Base-by-base conservation (phyloP, 306 rosid genomes). In the Vachellia collinsii region DNA sequence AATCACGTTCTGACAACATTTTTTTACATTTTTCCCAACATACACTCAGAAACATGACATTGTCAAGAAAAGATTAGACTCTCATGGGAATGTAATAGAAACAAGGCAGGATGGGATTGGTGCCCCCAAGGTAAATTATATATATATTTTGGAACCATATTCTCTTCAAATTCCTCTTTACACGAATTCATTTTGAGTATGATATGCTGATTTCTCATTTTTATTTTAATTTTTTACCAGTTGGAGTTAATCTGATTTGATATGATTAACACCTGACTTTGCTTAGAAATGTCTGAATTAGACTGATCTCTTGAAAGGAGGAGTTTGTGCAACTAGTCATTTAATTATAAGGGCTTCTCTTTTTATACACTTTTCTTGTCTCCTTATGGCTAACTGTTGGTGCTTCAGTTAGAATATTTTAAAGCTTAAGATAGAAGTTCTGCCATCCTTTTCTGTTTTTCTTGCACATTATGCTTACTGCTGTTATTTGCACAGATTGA, bases 1-100 rank as follows among this genome's bases (percentile, higher is more conserved):
- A 1, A 66, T 22, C 6, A 56, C 29, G 70, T 20, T 70, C 47
- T 80, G 50, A 79, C 53, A 42, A 41, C 10, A 5, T 82, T 39
- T 4, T 75, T 29, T 68, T 71, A 17, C 25, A 44, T 78, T 76
- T 76, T 82, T 17, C 34, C 79, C 53, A 56, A 47, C 64, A n/a
- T n/a, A n/a, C n/a, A 81, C 83, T 79, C 90, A 96, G 99, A 96
- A 70, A 88, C 99, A 96, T 86, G 98, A 96, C 83, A 87, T 96
- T 79, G 84, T 96, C 79, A 96, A 96, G 85, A 96, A 96, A 82
- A 92, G 99, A 76, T 64, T 96, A 86, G 97, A 96, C 70, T 73
- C 92, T 65, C 90, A 90, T 76, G 99, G 99, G 69, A 89, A 93
- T 83, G 99, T 88, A 59, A 96, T 96, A 77, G 99, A 92, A 88